Conservation (phyloP, 2,329 filamentous ascomycete species). For the Ophiostoma perfectum region DNA sequence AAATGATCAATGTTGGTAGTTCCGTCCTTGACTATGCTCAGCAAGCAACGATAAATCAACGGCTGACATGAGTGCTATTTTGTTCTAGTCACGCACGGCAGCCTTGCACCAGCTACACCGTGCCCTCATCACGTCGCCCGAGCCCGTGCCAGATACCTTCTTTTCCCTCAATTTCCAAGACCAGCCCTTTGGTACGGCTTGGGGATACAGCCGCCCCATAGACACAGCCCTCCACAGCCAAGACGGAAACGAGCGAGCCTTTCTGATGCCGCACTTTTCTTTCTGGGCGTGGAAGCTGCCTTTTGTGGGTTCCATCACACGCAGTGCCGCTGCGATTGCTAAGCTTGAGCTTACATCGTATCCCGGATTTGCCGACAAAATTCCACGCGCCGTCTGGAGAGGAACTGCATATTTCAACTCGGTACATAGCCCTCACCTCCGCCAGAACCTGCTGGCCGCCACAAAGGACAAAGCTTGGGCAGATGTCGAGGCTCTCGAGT, state of each 20-base stretch:
- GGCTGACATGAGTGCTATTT: neutral
- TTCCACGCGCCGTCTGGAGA: conserved; percentile 45
- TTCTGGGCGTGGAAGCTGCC: conserved; percentile 51
- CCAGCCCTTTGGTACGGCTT: conserved; percentile 40
- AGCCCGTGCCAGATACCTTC: conserved; percentile 45
- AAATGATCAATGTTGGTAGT: conserved; percentile 39
- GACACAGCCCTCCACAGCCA: conserved; percentile 32
- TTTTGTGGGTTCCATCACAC: conserved; percentile 43
- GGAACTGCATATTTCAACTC: conserved; percentile 49
- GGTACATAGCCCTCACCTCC: conserved; percentile 38
- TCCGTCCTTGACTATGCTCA: conserved; percentile 37
- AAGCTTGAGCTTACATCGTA: neutral
- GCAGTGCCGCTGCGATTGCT: conserved; percentile 31
- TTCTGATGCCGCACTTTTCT: conserved; percentile 52
- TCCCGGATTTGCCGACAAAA: neutral
- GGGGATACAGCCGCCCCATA: conserved; percentile 45
- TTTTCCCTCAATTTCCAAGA: conserved; percentile 50
- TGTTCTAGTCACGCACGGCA: neutral
- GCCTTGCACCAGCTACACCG: conserved; percentile 1
- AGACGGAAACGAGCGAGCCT: conserved; percentile 35
- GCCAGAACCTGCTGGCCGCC: conserved; percentile 38
- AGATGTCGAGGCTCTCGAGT: conserved; percentile 41
- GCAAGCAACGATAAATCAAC: neutral
- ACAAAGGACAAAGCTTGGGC: conserved; percentile 41
- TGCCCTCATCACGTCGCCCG: conserved; percentile 43